Evolutionary conservation across 176 grass and related monocot genomes (phyloP), one percentile per base, ranked within the genome.

Genomic region (Pontederia crassipes): DNA sequence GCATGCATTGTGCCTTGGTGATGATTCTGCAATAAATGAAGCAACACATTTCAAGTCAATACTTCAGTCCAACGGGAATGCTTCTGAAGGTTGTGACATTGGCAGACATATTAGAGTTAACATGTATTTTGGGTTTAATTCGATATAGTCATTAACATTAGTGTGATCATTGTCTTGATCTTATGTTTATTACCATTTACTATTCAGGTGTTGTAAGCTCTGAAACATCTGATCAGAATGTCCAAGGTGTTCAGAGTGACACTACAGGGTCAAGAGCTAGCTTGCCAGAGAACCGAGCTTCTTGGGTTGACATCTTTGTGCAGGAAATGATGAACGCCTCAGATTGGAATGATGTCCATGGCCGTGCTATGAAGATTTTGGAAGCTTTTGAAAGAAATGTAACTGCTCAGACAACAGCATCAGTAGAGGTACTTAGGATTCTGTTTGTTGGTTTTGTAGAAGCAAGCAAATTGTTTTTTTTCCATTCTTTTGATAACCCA

Each of bases 1-100:
- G n/a, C 58, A 73, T 54, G 70, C 70, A 27, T 26, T 73, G 70
- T 73, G 59, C 48, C 70, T 73, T n/a, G 70, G 70, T 63, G 70
- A 73, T 73, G 70, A 32, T 73, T 61, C 70, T 28, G 49, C 59
- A 10, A 62, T 28, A 24, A 26, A 45, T 10, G 58, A 62, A 12
- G 57, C 5, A 54, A 32, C 29, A 13, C 17, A 49, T 53, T 49
- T 46, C 2, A 28, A 65, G 46, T 28, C 18, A 15, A 45, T 54
- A 14, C 59, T 73, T 12, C 28, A 62, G 26, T 53, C 49, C 46
- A 62, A 28, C 55, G 32, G 13, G 12, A 60, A 71, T 28, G 0
- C 46, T 35, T 2, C 18, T 61, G 58, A 73, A 63, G 50, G 71
- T 73, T 26, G 54, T 49, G 12, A 12, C 45, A 16, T 49, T 16